Evolutionary conservation across 2,329 filamentous ascomycete species (phyloP).

Genomic region (Penicillium sp.): DNA sequence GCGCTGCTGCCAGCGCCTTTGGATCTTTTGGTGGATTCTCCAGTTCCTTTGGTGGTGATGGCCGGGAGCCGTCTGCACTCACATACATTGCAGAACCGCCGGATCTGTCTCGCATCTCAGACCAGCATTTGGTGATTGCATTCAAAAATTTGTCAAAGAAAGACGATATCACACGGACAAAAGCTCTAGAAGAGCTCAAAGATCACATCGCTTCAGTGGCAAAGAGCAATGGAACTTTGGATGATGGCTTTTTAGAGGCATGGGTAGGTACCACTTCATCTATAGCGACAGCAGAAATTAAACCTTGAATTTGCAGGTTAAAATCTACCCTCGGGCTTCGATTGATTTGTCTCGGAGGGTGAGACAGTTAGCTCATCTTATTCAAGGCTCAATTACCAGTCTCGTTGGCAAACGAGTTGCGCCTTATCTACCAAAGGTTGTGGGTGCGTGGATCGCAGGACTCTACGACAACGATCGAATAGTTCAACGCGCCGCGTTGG

Average conservation of each 20-base stretch:
- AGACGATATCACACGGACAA: conserved; percentile 84
- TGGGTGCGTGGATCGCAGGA: conserved; percentile 87
- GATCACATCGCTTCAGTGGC: conserved; percentile 56
- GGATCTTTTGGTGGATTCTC: conserved; percentile 44
- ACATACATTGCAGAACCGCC: conserved; percentile 86
- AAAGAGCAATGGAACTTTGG: conserved; percentile 56
- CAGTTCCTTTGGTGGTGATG: conserved; percentile 33
- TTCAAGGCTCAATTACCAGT: conserved; percentile 61
- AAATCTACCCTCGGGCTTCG: conserved; percentile 79
- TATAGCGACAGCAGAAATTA: conserved; percentile 2
- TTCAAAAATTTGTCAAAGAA: conserved; percentile 92
- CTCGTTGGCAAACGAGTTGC: conserved; percentile 74
- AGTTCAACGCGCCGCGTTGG: conserved; percentile 69
- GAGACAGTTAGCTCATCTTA: conserved; percentile 73
- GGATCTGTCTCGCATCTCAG: conserved; percentile 69
- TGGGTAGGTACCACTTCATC: conserved; percentile 60
- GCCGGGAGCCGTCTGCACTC: conserved; percentile 55
- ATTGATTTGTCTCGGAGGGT: conserved; percentile 86
- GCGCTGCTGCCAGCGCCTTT: conserved; percentile 50
- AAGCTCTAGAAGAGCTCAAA: conserved; percentile 80
- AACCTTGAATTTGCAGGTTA: conserved; percentile 53
- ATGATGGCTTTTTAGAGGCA: conserved; percentile 77
- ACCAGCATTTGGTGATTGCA: conserved; percentile 77
- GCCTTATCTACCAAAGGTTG: conserved; percentile 67
- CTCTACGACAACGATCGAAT: conserved; percentile 77